Evolutionary conservation across 257 asterid species (phyloP).

Genomic region (Striga asiatica): DNA sequence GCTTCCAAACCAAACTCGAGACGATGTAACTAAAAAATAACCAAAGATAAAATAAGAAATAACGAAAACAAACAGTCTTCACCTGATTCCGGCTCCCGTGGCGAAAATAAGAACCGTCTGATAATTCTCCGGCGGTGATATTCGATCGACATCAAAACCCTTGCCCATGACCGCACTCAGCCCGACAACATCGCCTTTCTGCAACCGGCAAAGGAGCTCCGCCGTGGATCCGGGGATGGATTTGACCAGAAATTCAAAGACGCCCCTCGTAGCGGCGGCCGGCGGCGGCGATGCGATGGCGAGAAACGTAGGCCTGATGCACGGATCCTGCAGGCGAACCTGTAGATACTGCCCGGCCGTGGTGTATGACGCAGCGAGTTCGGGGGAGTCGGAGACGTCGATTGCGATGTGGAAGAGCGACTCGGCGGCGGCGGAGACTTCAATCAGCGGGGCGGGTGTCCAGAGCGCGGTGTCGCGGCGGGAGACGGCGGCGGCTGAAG

Average conservation of each 20-base stretch:
- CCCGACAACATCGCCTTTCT: constrained; percentile 72
- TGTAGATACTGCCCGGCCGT: constrained; percentile 74
- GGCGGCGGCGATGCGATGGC: constrained; percentile 89
- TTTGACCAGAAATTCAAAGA: constrained; percentile 71
- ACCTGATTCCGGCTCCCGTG: constrained; percentile 91
- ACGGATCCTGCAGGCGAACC: constrained; percentile 45
- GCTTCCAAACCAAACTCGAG: too few relatives aligned
- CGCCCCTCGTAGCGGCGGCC: constrained; percentile 41
- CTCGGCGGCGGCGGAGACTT: constrained; percentile 62
- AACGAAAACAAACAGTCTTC: too few relatives aligned
- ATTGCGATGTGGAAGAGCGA: constrained; percentile 47
- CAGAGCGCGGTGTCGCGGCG: constrained; percentile 36
- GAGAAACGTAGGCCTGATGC: constrained; percentile 42
- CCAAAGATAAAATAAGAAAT: too few relatives aligned
- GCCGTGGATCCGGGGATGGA: constrained; percentile 70
- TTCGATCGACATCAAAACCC: constrained; percentile 57
- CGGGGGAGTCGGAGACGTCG: constrained; percentile 71
- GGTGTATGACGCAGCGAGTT: constrained; percentile 53
- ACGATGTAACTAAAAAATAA: too few relatives aligned
- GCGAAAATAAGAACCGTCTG: constrained; percentile 81
- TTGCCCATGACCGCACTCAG: constrained; percentile 63
- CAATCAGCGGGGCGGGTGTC: constrained; percentile 43
- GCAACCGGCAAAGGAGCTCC: constrained; percentile 58
- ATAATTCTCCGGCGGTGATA: constrained; percentile 55
- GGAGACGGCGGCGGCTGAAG: constrained; percentile 46